Base-by-base conservation (phyloP, 441 rosid genomes). In the Erodium trifolium region DNA sequence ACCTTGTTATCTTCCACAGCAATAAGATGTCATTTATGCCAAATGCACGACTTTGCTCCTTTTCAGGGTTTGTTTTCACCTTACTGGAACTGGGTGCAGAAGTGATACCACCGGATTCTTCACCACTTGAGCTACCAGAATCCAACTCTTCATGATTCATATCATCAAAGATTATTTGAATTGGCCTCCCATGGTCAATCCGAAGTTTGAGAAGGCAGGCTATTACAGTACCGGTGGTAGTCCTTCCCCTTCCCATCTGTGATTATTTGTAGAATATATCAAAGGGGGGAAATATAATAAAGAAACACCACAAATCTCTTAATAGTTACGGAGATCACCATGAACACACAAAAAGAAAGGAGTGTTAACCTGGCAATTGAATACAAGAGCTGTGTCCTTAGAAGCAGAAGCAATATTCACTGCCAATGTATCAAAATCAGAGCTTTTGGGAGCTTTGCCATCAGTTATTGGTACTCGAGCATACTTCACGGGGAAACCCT, bases 201-300 rank as follows among this genome's bases (percentile, higher is more conserved):
- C 98, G 86, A 72, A 89, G 95, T 82, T 92, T 89, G 73, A 95
- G 82, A 79, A 95, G 98, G 82, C 99, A 95, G 59, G 98, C 98
- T 79, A 95, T 92, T 63, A 95, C 99, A 67, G 99, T 92, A 69
- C 98, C 99, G 60, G 98, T 89, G 39, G 99, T 95, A 17, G 99
- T 95, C 84, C 99, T 92, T 80, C 99, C 99, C 83, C 90, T 92
- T 74, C 99, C 99, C 97, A 95, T 95, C 99, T 95, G 85, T 65
- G 72, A 75, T 70, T 47, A 60, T 65, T 34, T 71, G 66, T 47
- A 47, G 67, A 64, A 73, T 70, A 80, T 35, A 71, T 45, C 73
- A 45, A n/a, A 43, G 63, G 16, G 14, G 10, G 27, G 18, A 49
- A 65, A 74, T 31, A 62, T 45, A 75, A 27, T 13, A 3, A 65